phyloP scores from a whole-genome alignment of 305 asterid species.

The Fraxinus baroniana region DNA sequence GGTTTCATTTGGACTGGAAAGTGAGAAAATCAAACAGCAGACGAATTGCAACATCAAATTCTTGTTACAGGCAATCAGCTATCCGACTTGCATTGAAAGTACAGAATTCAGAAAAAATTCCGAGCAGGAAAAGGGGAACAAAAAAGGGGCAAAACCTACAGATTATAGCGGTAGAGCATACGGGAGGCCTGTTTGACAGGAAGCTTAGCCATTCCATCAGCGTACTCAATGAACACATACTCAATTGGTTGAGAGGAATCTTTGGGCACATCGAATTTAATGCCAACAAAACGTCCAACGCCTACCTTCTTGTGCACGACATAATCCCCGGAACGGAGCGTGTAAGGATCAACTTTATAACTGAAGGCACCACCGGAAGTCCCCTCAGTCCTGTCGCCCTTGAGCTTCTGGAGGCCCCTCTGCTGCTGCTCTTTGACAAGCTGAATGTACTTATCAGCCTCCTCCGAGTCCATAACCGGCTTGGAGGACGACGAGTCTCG shows the following conservation, averaged over 20 bases:
- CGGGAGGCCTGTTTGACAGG: slow-evolving; percentile 85
- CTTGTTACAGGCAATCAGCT: background rate
- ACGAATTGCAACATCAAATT: slow-evolving; percentile 21
- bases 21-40: slow-evolving; percentile 18
- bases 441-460: slow-evolving; percentile 81
- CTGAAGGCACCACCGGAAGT: slow-evolving; percentile 32
- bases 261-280: slow-evolving; percentile 66
- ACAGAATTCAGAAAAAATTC: background rate
- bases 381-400: slow-evolving; percentile 40
- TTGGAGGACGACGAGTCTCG: slow-evolving; percentile 50
- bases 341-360: slow-evolving; percentile 84
- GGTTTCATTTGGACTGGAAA: slow-evolving; percentile 76
- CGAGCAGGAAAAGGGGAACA: slow-evolving; percentile 1
- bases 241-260: slow-evolving; percentile 58
- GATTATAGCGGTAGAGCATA: slow-evolving; percentile 84
- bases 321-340: slow-evolving; percentile 76
- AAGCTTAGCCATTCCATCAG: slow-evolving; percentile 94
- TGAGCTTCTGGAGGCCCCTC: slow-evolving; percentile 84
- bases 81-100: background rate
- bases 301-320: slow-evolving; percentile 95
- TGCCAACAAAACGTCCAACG: slow-evolving; percentile 70
- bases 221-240: slow-evolving; percentile 86
- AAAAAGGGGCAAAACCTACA: slow-evolving; percentile 46
- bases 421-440: slow-evolving; percentile 87
- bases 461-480: slow-evolving; percentile 60